Evolutionary conservation across 1,284 basidiomycete species (phyloP), one percentile per base, ranked within the genome.

Genomic region (Hymenochaete sp.): DNA sequence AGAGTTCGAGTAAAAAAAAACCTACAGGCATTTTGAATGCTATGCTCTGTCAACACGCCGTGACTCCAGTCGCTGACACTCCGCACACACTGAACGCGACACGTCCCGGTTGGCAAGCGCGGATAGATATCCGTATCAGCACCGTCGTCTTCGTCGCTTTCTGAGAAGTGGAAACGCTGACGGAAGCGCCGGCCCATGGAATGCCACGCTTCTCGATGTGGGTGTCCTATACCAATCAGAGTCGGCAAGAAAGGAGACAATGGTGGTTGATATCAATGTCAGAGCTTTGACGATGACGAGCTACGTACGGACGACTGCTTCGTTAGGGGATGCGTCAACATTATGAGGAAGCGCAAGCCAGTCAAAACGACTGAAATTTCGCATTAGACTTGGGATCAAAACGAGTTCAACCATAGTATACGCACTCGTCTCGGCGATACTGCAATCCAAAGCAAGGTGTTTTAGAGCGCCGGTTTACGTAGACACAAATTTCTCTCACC

Each of bases 1-100:
- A n/a, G n/a, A n/a, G n/a, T n/a, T n/a, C n/a, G n/a, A n/a, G n/a
- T n/a, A n/a, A 35, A 4, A 25, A 4, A 45, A 27, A 16, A 75
- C 84, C 61, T 59, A 90, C 85, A 90, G 45, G 86, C 86, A 55
- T 82, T 79, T 64, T 93, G 90, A 47, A 93, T 86, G 61, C 82
- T 87, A 53, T 79, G 73, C 61, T 93, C 90, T 1, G 77, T 82
- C 53, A 93, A 68, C 18, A 91, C 84, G 14, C 92, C 92, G 58
- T 92, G 88, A 58, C 83, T 88, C 91, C 91, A 96, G 63, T 96
- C 92, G 2, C 73, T 79, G 13, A 91, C 83, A 51, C 86, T 90
- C 43, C 91, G 75, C 25, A 89, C 70, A 14, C 75, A 86, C 63
- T 93, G 89, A 13, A 91, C 82, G 21, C 67, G 68, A 55, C 80